Percentiles rank a stretch among this genome's conserved stretches.
Conservation (phyloP, 257 asterid genomes). For the Apocynum venetum region DNA sequence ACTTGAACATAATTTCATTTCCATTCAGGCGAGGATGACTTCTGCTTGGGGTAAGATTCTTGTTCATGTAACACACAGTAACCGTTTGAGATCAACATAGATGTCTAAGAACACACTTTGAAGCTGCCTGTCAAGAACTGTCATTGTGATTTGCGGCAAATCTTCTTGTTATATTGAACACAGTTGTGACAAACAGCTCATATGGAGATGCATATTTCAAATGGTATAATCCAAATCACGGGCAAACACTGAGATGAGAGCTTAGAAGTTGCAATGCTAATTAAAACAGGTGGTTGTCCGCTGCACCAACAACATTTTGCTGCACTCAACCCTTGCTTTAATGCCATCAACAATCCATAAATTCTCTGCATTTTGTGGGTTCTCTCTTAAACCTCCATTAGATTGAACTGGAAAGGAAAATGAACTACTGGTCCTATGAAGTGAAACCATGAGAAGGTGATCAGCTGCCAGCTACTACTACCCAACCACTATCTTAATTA, state of each 20-base stretch:
- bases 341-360: background rate
- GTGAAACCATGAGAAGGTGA: background rate
- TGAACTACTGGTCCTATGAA: background rate
- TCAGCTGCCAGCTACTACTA: background rate
- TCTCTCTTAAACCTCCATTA: background rate
- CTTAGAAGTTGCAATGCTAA: background rate
- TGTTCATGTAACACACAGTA: background rate
- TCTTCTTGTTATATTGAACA: background rate
- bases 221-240: background rate
- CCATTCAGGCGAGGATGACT: background rate
- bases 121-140: background rate
- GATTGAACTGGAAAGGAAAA: background rate
- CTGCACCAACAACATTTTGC: background rate
- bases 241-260: background rate
- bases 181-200: background rate
- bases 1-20: background rate
- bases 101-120: background rate
- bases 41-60: background rate
- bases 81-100: background rate
- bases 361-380: background rate
- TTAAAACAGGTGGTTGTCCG: background rate
- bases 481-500: conserved; percentile 1
- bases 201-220: background rate
- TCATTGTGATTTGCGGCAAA: background rate
- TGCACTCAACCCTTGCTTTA: background rate